Conservation (phyloP, 1,284 basidiomycete genomes). For the Cryptococcus sp. region DNA sequence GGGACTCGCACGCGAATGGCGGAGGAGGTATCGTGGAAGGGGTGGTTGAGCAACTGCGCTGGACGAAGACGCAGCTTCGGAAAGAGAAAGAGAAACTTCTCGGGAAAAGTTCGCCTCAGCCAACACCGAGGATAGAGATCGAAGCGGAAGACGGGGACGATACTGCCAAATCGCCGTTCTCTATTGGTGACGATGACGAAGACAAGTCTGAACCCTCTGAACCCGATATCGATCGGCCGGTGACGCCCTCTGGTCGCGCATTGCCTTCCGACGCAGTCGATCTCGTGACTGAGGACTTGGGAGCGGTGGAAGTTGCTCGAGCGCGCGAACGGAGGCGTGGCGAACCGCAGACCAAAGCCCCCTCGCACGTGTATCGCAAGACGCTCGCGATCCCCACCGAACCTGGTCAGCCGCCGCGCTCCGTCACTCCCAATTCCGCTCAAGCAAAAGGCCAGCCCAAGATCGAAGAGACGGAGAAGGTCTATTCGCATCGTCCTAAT, state of each 20-base stretch:
- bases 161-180: constrained; percentile 21
- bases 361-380: constrained; percentile 39
- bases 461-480: constrained; percentile 21
- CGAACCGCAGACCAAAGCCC: constrained; percentile 45
- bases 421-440: not conserved
- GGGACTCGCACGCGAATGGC: constrained; percentile 13
- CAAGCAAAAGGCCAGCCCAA: not conserved
- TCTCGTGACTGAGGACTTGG: constrained; percentile 61
- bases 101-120: no score
- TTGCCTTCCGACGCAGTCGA: constrained; percentile 75
- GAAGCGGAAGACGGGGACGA: not conserved
- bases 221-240: constrained; percentile 50
- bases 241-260: constrained; percentile 26
- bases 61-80: constrained; percentile 29
- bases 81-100: constrained; percentile 1
- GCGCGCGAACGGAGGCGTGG: constrained; percentile 34
- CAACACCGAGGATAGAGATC: no score
- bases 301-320: constrained; percentile 45
- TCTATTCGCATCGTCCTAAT: constrained; percentile 20
- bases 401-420: not conserved
- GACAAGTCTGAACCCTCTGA: constrained; percentile 34
- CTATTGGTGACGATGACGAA: constrained; percentile 29
- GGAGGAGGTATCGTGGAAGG: constrained; percentile 13
- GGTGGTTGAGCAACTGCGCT: constrained; percentile 19
- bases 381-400: not conserved